phyloP scores from a whole-genome alignment of 2,329 filamentous ascomycete species.

The Fusarium cyanostomum region DNA sequence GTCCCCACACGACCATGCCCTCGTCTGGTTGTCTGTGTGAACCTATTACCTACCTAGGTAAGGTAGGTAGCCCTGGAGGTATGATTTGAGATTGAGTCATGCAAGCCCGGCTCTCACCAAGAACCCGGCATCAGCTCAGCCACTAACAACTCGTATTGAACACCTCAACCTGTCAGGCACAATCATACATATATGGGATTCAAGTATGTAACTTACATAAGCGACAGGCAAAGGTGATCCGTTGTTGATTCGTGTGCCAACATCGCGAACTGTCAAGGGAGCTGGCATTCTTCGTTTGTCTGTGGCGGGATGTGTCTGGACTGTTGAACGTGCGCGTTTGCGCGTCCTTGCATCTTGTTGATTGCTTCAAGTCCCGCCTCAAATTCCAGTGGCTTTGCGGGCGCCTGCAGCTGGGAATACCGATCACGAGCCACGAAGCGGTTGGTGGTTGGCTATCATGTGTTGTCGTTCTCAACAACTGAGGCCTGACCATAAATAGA shows the following conservation, averaged over 20 bases:
- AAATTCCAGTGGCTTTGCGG: slow-evolving; percentile 29
- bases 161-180: slow-evolving; percentile 24
- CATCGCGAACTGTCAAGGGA: slow-evolving; percentile 24
- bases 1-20: slow-evolving; percentile 29
- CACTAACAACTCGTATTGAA: slow-evolving; percentile 36
- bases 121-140: slow-evolving; percentile 26
- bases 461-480: neutral
- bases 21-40: slow-evolving; percentile 33
- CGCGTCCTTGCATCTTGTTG: slow-evolving; percentile 23
- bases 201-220: slow-evolving; percentile 1
- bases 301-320: slow-evolving; percentile 20
- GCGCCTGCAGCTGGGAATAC: slow-evolving; percentile 9
- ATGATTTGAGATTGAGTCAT: slow-evolving; percentile 33
- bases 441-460: neutral
- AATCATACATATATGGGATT: slow-evolving; percentile 4
- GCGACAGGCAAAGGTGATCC: too few relatives aligned
- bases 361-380: slow-evolving; percentile 32
- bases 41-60: too few relatives aligned
- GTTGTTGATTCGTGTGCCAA: neutral
- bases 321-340: slow-evolving; percentile 13
- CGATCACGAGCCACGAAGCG: slow-evolving; percentile 27
- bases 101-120: slow-evolving; percentile 19
- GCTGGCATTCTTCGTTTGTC: slow-evolving; percentile 25
- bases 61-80: slow-evolving; percentile 20
- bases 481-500: neutral